A percentile compares a stretch with the other conserved stretches of the same genome.
Conservation (phyloP, 176 grass and related monocot genomes). For the Aegilops bicornis region DNA sequence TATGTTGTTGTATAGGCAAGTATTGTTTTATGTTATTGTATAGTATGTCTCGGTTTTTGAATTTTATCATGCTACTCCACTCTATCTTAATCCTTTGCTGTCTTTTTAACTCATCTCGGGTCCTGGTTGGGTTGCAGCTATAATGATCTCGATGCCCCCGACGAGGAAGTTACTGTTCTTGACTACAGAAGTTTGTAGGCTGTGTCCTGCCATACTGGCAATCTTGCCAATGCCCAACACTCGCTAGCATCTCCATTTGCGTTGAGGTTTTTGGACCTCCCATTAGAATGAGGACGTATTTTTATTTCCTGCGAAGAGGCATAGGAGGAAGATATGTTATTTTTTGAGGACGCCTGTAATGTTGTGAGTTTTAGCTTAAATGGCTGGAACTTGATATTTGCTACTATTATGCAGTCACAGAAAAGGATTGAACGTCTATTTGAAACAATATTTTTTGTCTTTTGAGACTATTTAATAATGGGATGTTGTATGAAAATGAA, state of each 20-base stretch:
- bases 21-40: neutral
- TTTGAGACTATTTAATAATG: too few relatives aligned
- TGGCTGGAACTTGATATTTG: slow-evolving; percentile 12
- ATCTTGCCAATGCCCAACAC: neutral
- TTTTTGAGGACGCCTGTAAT: slow-evolving; percentile 22
- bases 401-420: neutral
- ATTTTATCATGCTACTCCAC: neutral
- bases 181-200: slow-evolving; percentile 97
- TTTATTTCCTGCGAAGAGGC: neutral
- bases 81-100: neutral
- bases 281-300: slow-evolving; percentile 10
- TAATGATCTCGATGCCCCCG: slow-evolving; percentile 94
- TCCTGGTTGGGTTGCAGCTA: slow-evolving; percentile 55
- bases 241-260: neutral
- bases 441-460: too few relatives aligned
- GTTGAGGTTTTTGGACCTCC: neutral
- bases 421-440: too few relatives aligned
- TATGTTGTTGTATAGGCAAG: neutral
- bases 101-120: neutral
- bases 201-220: neutral
- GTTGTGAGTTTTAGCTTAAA: slow-evolving; percentile 22
- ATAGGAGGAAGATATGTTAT: neutral
- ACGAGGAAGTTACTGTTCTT: slow-evolving; percentile 97
- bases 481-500: too few relatives aligned
- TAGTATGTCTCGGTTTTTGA: neutral